A percentile compares a stretch with the other conserved stretches of the same genome.
These are phyloP conservation scores for Spongiforma sp. DNA, from an alignment of 1,284 basidiomycete species.

Conservation along the genomic window DNA sequence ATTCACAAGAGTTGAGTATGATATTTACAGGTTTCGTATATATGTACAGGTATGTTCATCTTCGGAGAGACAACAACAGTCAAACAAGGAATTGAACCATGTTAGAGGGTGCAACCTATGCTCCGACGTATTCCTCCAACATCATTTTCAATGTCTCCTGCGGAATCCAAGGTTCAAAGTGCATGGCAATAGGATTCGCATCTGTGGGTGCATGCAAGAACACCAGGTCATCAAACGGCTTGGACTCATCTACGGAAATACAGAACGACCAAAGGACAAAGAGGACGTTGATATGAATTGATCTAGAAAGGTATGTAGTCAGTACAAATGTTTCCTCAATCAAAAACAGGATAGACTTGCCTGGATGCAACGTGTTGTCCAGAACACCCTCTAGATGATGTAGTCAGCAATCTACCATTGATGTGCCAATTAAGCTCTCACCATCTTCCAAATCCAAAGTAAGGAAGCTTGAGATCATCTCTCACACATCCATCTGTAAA, in stretches of 20 bases:
- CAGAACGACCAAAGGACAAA: slow-evolving; percentile 20
- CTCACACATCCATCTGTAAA: no score
- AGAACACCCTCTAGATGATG: slow-evolving; percentile 5
- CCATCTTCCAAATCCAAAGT: slow-evolving; percentile 20
- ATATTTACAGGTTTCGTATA: no score
- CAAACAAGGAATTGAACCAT: no score
- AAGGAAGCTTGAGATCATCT: slow-evolving; percentile 11
- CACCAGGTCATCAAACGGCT: slow-evolving; percentile 16
- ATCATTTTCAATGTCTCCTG: no score
- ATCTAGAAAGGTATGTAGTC: slow-evolving; percentile 1
- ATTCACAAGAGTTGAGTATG: no score
- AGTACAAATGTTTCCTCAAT: not conserved
- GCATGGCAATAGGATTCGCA: no score
- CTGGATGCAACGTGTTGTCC: not conserved
- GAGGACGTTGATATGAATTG: slow-evolving; percentile 15
- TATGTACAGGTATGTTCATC: no score
- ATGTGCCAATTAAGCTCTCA: not conserved
- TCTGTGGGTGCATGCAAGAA: no score
- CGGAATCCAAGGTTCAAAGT: no score
- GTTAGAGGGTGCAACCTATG: no score
- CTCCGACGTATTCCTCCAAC: no score
- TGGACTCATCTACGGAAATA: slow-evolving; percentile 11
- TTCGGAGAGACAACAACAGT: no score
- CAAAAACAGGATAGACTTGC: not conserved
- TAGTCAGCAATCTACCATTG: not conserved